A percentile compares a stretch with the other conserved stretches of the same genome.
These are phyloP conservation scores for Mortierella sp. DNA, from an alignment of 371 early-diverging fungal genomes.

Conservation along the genomic window DNA sequence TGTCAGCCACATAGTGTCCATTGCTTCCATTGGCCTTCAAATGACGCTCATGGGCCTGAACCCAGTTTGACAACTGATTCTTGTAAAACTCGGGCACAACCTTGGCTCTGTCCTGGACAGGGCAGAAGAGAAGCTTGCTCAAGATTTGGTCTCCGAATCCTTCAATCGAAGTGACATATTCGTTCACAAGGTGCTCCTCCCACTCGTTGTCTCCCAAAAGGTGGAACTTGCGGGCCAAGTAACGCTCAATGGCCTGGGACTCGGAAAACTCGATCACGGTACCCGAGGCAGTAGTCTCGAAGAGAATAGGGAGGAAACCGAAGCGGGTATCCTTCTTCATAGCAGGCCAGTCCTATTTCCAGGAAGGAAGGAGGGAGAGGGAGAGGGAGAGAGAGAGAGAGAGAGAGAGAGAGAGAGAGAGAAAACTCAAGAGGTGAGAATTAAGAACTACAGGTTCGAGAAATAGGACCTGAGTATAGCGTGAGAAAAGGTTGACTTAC, in stretches of 20 bases:
- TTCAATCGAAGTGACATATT: neutral
- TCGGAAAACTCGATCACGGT: constrained; percentile 9
- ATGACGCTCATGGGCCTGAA: neutral
- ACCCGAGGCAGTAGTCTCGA: constrained; percentile 8
- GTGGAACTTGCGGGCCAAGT: constrained; percentile 14
- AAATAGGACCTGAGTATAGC: too few relatives aligned
- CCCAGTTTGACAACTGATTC: neutral
- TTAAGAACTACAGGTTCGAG: too few relatives aligned
- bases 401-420: too few relatives aligned
- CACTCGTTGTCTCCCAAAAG: constrained; percentile 15
- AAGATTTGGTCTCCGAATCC: too few relatives aligned
- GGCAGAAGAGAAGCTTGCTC: neutral
- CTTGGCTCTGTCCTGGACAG: neutral
- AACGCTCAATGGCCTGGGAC: constrained; percentile 9
- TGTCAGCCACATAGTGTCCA: constrained; percentile 15
- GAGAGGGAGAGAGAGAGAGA: too few relatives aligned
- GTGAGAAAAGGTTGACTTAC: too few relatives aligned
- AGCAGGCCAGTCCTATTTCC: constrained; percentile 44
- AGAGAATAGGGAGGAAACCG: constrained; percentile 17
- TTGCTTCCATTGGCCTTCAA: constrained; percentile 4
- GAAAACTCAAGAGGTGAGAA: neutral
- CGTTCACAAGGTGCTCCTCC: constrained; percentile 9
- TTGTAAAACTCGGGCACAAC: constrained; percentile 1
- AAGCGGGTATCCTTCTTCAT: constrained; percentile 15
- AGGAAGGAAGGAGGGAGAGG: too few relatives aligned